Evolutionary conservation across 371 early-diverging fungal species (phyloP).

Genomic region (Syncephalastrum sp.): DNA sequence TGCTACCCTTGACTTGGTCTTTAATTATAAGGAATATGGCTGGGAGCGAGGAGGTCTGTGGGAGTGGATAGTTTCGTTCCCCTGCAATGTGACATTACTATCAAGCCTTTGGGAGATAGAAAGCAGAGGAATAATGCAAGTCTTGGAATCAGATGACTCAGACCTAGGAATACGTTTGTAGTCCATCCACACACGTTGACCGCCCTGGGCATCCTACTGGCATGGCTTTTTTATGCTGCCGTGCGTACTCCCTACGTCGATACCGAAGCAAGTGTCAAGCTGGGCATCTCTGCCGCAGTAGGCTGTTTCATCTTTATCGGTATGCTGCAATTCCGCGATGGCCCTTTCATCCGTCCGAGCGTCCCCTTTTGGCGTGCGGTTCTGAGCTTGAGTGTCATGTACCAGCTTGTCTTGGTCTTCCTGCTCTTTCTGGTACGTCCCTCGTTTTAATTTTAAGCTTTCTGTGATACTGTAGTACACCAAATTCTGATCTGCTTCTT

Average conservation of each 20-base stretch:
- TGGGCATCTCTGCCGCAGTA: constrained; percentile 71
- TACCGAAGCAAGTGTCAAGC: constrained; percentile 62
- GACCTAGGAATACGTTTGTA: constrained; percentile 3
- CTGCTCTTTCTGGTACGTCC: constrained; percentile 84
- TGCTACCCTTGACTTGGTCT: no score
- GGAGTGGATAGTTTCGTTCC: no score
- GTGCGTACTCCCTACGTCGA: constrained; percentile 51
- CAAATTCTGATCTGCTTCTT: not conserved
- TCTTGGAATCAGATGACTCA: no score
- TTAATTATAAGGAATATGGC: no score
- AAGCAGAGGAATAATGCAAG: no score
- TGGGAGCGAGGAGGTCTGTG: no score
- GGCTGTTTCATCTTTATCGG: constrained; percentile 81
- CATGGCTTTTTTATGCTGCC: constrained; percentile 57
- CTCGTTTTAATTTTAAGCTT: not conserved
- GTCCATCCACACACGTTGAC: constrained; percentile 57
- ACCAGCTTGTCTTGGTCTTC: constrained; percentile 86
- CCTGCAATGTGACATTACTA: no score
- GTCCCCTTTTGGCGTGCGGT: constrained; percentile 94
- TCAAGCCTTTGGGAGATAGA: no score
- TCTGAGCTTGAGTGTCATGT: constrained; percentile 78
- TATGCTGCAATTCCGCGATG: constrained; percentile 87
- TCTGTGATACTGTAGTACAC: not conserved
- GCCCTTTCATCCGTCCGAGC: constrained; percentile 94
- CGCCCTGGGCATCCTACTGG: constrained; percentile 47